Evolutionary conservation across 768 basidiomycete species (phyloP), one percentile per base, ranked within the genome.

Genomic region (Amanita exitialis): DNA sequence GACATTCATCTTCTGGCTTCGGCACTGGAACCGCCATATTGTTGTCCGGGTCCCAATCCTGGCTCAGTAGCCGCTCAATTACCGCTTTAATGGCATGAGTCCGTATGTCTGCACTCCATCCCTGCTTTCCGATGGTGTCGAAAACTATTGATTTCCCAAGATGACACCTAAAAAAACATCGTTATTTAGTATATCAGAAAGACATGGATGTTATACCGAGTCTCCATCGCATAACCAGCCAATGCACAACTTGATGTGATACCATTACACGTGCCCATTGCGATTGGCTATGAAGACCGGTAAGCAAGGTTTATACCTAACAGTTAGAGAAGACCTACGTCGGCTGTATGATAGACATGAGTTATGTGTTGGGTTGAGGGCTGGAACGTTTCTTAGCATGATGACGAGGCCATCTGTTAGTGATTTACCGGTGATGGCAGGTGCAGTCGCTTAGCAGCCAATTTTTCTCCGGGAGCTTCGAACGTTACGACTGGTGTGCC

Each of bases 401-500:
- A 43, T 28, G 5, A 42, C 3, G 21, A 15, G 41, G 9, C 27
- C 38, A 7, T 30, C 37, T 30, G 28, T 12, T 41, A 39, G 25
- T 38, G n/a, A 67, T 78, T 51, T 56, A 92, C 91, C 2, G 93
- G 90, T 6, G 80, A 73, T 2, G 94, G 92, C 3, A 98, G 80
- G 63, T 97, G 93, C 12, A 97, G 72, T 18, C 95, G 76, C 2
- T 69, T 65, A 0, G 93, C 79, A 2, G 94, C 81, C 44, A 77
- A 61, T 55, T 68, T 78, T 63, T 92, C 90, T 1, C 70, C 80
- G 0, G 90, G 91, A 0, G 90, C 77, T 70, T 96, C 92, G 59
- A 95, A 94, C 0, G 90, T 78, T 9, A 99, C 89, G 13, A 86
- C 87, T 0, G 95, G 95, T 3, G 73, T 81, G n/a, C 95, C 95